Base-by-base conservation (phyloP, 2,329 filamentous ascomycete species). In the Setomelanomma holmii region DNA sequence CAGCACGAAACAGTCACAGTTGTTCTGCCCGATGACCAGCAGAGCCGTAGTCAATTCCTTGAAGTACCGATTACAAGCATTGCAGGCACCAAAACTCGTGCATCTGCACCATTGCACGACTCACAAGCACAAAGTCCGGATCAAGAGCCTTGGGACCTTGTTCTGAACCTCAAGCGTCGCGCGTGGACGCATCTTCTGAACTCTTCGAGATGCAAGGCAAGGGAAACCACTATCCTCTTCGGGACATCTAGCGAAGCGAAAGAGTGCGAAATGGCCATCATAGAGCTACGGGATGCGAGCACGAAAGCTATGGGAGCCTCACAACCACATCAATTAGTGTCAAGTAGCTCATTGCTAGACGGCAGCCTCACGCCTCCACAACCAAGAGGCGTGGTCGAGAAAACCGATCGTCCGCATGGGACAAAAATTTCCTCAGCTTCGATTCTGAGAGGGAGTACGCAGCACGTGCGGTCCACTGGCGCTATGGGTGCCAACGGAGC, bases 31-130 rank as follows among this genome's bases (percentile, higher is more conserved):
- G 55, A 66, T 22, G 24, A 23, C 8, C n/a, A 48, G 19, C 49
- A 63, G 7, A 44, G 34, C 61, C 1, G 46, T 66, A 10, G n/a
- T n/a, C 40, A 50, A 1, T 71, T 69, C 43, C 40, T 74, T 11
- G 70, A 73, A 22, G 54, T 75, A 22, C 67, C 70, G 6, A 24
- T 71, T 17, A 22, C 39, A 11, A 57, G 64, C 21, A 64, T 74
- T 33, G 17, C 51, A 12, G 42, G 49, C 8, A 49, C 47, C 4
- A 23, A 38, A 1, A 39, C 49, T 14, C 52, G 52, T 34, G 57
- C 55, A 16, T 58, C 64, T 11, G 51, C 22, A 7, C 24, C 45
- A 20, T 40, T 67, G 16, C 43, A 68, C 35, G 58, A 65, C 45
- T 65, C 64, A 6, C 66, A 69, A 53, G 49, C 51, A 11, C 46